Evolutionary conservation across 139 green algal species (phyloP).

Genomic region (Spirogloea muscicola): DNA sequence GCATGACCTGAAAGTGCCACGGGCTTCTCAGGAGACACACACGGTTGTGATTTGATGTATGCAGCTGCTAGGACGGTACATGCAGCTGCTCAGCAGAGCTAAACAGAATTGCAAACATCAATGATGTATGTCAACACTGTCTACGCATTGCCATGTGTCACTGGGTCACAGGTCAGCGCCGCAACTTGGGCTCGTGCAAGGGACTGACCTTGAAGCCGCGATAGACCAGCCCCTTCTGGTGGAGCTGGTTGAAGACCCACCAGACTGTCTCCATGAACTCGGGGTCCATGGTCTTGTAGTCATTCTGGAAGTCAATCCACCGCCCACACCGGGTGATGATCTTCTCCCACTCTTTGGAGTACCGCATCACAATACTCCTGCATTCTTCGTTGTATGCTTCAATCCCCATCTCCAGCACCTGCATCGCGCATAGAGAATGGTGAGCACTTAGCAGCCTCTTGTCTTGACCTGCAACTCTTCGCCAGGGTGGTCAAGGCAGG

Average conservation of each 20-base stretch:
- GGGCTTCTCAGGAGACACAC: too few relatives aligned
- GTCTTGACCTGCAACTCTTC: too few relatives aligned
- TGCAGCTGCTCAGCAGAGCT: too few relatives aligned
- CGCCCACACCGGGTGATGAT: slow-evolving; percentile 88
- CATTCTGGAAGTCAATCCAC: slow-evolving; percentile 99
- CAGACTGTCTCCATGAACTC: slow-evolving; percentile 81
- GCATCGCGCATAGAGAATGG: too few relatives aligned
- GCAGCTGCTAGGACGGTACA: too few relatives aligned
- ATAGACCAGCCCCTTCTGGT: slow-evolving; percentile 94
- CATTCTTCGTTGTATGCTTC: slow-evolving; percentile 99
- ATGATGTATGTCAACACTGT: too few relatives aligned
- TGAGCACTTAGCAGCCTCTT: too few relatives aligned
- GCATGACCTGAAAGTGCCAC: slow-evolving; percentile 95
- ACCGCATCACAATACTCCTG: slow-evolving; percentile 95
- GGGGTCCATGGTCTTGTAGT: slow-evolving; percentile 98
- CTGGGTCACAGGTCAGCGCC: too few relatives aligned
- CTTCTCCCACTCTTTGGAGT: slow-evolving; percentile 89
- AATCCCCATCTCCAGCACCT: slow-evolving; percentile 93
- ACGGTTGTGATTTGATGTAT: too few relatives aligned
- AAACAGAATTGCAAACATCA: too few relatives aligned
- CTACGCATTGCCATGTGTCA: too few relatives aligned
- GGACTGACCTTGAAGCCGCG: slow-evolving; percentile 83
- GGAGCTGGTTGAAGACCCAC: slow-evolving; percentile 96
- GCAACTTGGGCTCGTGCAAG: neutral
- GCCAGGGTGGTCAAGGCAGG: too few relatives aligned